A percentile compares a stretch with the other conserved stretches of the same genome.
phyloP scores from a whole-genome alignment of 1,284 basidiomycete genomes.

The Sanghuangporus sanghuang region DNA sequence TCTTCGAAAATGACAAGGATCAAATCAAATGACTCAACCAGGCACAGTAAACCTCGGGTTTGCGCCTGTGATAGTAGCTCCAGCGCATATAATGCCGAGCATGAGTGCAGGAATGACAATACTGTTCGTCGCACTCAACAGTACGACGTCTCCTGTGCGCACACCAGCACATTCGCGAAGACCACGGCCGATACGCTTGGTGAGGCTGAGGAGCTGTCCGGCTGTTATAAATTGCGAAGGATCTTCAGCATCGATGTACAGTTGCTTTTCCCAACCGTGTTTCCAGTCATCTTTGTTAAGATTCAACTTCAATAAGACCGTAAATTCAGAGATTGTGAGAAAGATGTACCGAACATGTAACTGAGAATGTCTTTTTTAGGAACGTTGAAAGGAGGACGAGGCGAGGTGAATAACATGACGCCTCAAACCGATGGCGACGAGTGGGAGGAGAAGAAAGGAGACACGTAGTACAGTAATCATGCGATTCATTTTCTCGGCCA shows the following conservation, averaged over 20 bases:
- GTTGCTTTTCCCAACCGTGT: slow-evolving; percentile 16
- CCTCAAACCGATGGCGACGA: not conserved
- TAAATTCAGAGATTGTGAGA: not conserved
- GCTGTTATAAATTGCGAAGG: slow-evolving; percentile 15
- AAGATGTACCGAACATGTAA: slow-evolving; percentile 18
- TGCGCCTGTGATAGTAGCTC: slow-evolving; percentile 17
- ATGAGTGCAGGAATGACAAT: slow-evolving; percentile 17
- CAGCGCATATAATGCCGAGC: slow-evolving; percentile 18
- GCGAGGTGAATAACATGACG: slow-evolving; percentile 1
- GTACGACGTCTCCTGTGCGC: slow-evolving; percentile 16
- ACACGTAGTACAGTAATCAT: not conserved
- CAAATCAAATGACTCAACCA: not conserved
- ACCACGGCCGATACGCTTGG: slow-evolving; percentile 15
- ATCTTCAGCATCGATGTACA: slow-evolving; percentile 18
- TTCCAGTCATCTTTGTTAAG: slow-evolving; percentile 9
- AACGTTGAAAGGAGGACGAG: slow-evolving; percentile 4
- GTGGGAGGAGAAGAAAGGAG: not conserved
- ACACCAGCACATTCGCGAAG: slow-evolving; percentile 13
- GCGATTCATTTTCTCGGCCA: not conserved
- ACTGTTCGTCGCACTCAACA: slow-evolving; percentile 15
- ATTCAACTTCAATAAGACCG: not conserved
- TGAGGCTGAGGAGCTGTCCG: slow-evolving; percentile 9
- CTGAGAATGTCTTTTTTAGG: slow-evolving; percentile 19
- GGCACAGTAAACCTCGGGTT: slow-evolving; percentile 14
- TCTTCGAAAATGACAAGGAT: not conserved